Evolutionary conservation across 1,284 basidiomycete species (phyloP).

Genomic region (Coriolopsis trogii): DNA sequence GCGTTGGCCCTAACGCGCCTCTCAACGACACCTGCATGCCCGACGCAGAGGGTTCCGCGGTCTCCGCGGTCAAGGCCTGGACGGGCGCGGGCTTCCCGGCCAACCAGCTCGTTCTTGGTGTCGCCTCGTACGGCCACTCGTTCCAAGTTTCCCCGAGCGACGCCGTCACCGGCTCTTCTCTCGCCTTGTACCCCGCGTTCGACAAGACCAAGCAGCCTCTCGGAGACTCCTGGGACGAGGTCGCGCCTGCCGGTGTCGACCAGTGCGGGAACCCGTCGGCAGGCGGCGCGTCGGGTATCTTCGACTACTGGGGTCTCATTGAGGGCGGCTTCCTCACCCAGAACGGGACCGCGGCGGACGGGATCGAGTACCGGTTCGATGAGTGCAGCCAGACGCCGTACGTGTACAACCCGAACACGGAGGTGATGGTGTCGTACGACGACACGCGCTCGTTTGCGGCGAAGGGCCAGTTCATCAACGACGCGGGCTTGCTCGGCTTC

Average conservation of each 20-base stretch:
- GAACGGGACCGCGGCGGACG: conserved; percentile 39
- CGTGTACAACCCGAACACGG: conserved; percentile 44
- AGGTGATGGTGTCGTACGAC: conserved; percentile 46
- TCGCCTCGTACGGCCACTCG: conserved; percentile 59
- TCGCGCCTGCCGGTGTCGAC: conserved; percentile 35
- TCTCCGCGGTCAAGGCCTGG: conserved; percentile 66
- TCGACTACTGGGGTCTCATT: conserved; percentile 45
- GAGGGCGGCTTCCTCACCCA: conserved; percentile 41
- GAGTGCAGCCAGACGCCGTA: conserved; percentile 52
- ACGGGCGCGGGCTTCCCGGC: conserved; percentile 62
- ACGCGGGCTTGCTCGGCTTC: conserved; percentile 55
- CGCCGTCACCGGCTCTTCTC: conserved; percentile 33
- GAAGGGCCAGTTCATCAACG: conserved; percentile 63
- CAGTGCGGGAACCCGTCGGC: conserved; percentile 40
- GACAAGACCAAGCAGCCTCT: conserved; percentile 37
- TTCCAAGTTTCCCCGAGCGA: conserved; percentile 39
- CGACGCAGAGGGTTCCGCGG: conserved; percentile 64
- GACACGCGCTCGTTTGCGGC: conserved; percentile 42
- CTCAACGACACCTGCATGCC: conserved; percentile 62
- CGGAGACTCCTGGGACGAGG: conserved; percentile 46
- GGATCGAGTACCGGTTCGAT: conserved; percentile 47
- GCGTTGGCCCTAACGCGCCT: conserved; percentile 71
- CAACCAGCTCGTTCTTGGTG: conserved; percentile 65
- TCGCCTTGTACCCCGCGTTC: conserved; percentile 44
- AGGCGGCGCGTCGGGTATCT: conserved; percentile 40